phyloP scores from a whole-genome alignment of 352 stramenopile species.

The Thalassiosira mediterranea region DNA sequence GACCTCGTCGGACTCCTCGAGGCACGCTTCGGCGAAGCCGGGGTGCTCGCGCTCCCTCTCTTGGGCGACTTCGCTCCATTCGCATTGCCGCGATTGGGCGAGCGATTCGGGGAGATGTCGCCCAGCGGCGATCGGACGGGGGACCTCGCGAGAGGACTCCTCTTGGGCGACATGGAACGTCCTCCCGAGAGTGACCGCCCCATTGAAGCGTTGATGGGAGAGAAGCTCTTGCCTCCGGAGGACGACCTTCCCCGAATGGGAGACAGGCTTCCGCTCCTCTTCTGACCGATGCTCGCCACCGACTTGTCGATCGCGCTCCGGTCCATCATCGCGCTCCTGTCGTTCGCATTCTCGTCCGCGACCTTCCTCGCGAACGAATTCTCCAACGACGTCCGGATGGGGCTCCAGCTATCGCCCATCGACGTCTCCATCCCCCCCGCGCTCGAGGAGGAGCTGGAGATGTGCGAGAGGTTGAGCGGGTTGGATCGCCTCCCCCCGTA shows the following conservation, averaged over 20 bases:
- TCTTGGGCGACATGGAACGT: conserved; percentile 23
- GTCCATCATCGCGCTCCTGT: neutral
- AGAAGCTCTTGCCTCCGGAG: conserved; percentile 15
- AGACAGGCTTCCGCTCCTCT: conserved; percentile 27
- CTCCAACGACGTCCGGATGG: conserved; percentile 52
- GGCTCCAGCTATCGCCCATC: conserved; percentile 47
- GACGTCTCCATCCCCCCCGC: conserved; percentile 1
- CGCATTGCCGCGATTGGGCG: conserved; percentile 9
- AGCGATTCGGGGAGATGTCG: conserved; percentile 43
- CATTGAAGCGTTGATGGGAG: conserved; percentile 13
- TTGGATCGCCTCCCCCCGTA: conserved; percentile 12
- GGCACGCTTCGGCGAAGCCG: too few relatives aligned
- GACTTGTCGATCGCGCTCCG: neutral
- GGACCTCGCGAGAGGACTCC: conserved; percentile 14
- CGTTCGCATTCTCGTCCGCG: neutral
- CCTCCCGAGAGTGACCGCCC: conserved; percentile 4
- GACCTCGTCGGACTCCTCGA: too few relatives aligned
- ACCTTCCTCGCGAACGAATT: conserved; percentile 31
- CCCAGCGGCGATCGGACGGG: conserved; percentile 30
- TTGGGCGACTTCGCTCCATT: conserved; percentile 6
- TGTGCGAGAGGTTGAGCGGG: conserved; percentile 47
- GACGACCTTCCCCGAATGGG: conserved; percentile 14
- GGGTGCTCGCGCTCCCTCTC: neutral
- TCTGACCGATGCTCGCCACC: conserved; percentile 4
- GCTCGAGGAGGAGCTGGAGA: conserved; percentile 46